Base-by-base conservation (phyloP, 1,139 yeast species). In the Suhomyces choctaworum region DNA sequence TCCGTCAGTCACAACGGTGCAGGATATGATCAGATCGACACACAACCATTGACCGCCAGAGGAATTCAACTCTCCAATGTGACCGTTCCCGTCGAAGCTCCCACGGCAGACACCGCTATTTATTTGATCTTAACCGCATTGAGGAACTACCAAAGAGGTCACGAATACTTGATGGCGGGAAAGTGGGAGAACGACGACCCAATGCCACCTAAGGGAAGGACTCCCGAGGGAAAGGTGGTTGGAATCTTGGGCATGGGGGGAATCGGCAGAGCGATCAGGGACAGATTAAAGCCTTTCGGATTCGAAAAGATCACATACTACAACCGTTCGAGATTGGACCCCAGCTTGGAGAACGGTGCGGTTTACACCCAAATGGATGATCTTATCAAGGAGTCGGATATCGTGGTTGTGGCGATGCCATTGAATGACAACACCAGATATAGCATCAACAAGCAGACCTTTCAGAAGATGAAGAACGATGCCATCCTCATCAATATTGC, bases 1-100 rank as follows among this genome's bases (percentile, higher is more conserved):
- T 73, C 79, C 10, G 69, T 92, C 14, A 71, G 85, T 48, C 95
- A 88, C 60, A 73, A 78, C 49, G 97, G 97, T 37, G 98, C 98
- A 1, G 97, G 98, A 5, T 92, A 92, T 58, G 97, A 92, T 56
- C 90, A 82, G 58, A 68, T 83, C 29, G 88, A 82, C 49, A 76
- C 79, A 2, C 65, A 62, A 15, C 70, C 77, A 12, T 70, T 75
- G 47, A 64, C 73, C 10, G 62, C 58, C 12, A 60, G 66, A 26
- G 72, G 73, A 19, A 80, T 86, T 37, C 88, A 82, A 58, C 65
- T 85, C 8, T 77, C 90, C 7, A 82, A 86, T 54, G 83, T 82
- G 6, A 90, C 94, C 4, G 70, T 67, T 4, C 67, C 84, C 4
- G 94, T 85, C 12, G 89, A 84, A 47, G 77, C 74, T 7, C 85